Evolutionary conservation across 331 rosid species (phyloP).

Genomic region (Quercus tomentella): DNA sequence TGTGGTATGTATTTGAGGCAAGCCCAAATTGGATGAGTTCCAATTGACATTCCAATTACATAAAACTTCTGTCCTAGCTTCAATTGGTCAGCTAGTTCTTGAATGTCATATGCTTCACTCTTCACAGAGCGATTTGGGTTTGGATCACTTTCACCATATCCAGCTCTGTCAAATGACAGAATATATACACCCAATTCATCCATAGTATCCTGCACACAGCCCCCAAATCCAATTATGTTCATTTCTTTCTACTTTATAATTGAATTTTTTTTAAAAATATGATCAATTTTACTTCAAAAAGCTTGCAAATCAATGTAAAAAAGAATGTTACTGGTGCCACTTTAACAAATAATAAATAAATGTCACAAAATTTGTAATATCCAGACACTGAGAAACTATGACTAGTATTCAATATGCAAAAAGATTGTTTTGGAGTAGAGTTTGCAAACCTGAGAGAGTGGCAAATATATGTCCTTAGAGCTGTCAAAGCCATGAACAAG

Average conservation of each 20-base stretch:
- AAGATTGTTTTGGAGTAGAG: neutral
- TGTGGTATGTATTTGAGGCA: slow-evolving; percentile 80
- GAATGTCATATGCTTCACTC: slow-evolving; percentile 76
- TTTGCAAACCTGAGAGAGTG: slow-evolving; percentile 27
- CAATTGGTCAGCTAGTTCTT: slow-evolving; percentile 76
- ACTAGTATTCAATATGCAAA: neutral
- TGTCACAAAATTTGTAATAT: too few relatives aligned
- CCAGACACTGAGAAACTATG: too few relatives aligned
- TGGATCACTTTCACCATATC: slow-evolving; percentile 91
- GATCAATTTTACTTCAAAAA: too few relatives aligned
- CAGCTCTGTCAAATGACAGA: slow-evolving; percentile 69
- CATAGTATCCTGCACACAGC: slow-evolving; percentile 37
- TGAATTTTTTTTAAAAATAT: too few relatives aligned
- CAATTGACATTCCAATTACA: slow-evolving; percentile 58
- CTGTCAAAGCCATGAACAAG: slow-evolving; percentile 31
- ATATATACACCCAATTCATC: slow-evolving; percentile 56
- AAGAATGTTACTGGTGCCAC: too few relatives aligned
- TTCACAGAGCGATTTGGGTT: slow-evolving; percentile 68
- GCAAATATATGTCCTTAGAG: slow-evolving; percentile 30
- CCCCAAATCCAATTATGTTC: neutral
- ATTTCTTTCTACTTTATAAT: neutral
- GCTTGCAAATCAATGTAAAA: too few relatives aligned
- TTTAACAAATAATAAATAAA: too few relatives aligned
- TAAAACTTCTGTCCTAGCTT: slow-evolving; percentile 57
- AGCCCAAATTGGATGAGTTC: slow-evolving; percentile 65